Base-by-base conservation (phyloP, 208 protist species). In the Vickermania spadyakhi region DNA sequence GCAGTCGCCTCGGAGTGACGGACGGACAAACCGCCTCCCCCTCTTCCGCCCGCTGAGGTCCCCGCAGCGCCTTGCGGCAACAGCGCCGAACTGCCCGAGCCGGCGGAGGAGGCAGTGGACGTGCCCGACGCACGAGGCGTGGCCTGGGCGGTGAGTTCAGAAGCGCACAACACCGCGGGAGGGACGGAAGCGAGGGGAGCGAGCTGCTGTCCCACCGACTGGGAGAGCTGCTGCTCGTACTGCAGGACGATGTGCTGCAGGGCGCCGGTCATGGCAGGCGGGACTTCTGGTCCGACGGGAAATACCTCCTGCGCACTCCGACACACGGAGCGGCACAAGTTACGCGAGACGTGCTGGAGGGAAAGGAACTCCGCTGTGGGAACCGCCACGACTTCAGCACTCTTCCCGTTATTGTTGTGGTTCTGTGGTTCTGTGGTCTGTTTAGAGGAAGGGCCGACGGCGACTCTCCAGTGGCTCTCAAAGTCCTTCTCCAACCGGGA, bases 281-380 rank as follows among this genome's bases (percentile, higher is more conserved):
- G 51, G 0, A 70, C 59, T n/a, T 69, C 53, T 4, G 68, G 49
- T 11, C 66, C 36, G 36, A 18, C 52, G 1, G 85, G 79, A 29
- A 92, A 77, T 30, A 36, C 54, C 1, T 59, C 56, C 18, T 62
- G 27, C 11, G 66, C 77, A 25, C 71, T 77, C 2, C 73, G 70
- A 52, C 80, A 70, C 30, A 72, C 66, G 4, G 68, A 73, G 18
- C 49, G 13, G 50, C 80, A 87, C 25, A 80, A 73, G 21, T 76
- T 60, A 51, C 75, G 79, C 5, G 81, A 23, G 14, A 73, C 54
- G 45, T 86, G 58, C 51, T 76, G 57, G n/a, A 93, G 67, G 2
- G 75, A 62, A 0, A 75, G 55, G 22, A 45, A 18, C 11, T 7
- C 36, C 36, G 36, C 36, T 18, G 11, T 18, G 36, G n/a, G n/a